Evolutionary conservation across 257 asterid species (phyloP), one percentile per base, ranked within the genome.

Genomic region (Nemophila menziesii): DNA sequence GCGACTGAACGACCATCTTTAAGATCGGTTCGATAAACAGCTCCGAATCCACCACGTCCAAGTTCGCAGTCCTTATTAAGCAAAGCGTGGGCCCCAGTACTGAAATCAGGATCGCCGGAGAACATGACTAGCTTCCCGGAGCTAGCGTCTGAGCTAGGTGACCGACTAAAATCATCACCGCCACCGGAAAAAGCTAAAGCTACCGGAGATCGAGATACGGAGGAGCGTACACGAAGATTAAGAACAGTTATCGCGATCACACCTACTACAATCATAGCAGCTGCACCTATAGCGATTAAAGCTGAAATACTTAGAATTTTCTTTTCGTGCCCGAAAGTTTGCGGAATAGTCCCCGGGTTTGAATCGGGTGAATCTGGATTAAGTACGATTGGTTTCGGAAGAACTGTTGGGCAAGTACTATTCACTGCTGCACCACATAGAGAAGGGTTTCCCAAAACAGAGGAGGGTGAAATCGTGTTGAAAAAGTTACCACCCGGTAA

Each of bases 81-180:
- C 52, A 82, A 77, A 39, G 86, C 79, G 33, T 76, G 92, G 4
- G 96, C 67, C 20, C 96, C 94, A 1, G 79, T 64, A 54, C 82
- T 68, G 49, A 86, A 81, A 50, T 81, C 82, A 6, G 76, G 90
- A 55, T 77, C 86, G 3, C 94, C 94, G 0, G 90, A 69, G 45
- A 86, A 86, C 96, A 86, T 81, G 54, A 86, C 94, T 1, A 86
- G 92, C 67, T 86, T 86, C 38, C 92, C 96, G 0, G 96, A 86
- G 58, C 62, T 64, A 19, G 77, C 78, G 54, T 78, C 82, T 3
- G 79, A 55, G 40, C 75, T 58, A 2, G 79, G 75, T 1, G 92
- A 81, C 37, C 46, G 68, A 68, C 90, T 78, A 58, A 54, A 74
- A 46, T 76, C 89, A 16, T 86, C 83, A 1, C 90, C 92, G 1